Evolutionary conservation across 2,329 filamentous ascomycete species (phyloP).

Genomic region (Escovopsis weberi): DNA sequence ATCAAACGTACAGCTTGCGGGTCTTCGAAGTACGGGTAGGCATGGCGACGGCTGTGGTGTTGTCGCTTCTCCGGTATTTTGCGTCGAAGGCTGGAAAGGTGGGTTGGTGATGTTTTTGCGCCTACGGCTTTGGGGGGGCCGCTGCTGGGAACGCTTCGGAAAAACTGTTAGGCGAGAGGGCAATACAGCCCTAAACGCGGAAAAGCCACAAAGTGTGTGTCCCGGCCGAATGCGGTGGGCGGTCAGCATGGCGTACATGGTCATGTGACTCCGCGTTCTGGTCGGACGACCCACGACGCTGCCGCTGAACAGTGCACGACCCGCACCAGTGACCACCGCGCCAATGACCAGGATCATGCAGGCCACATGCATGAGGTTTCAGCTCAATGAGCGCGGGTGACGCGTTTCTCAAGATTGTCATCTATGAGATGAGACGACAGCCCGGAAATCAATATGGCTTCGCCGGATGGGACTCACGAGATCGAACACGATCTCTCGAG

Average conservation of each 20-base stretch:
- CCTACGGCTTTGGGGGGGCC: conserved; percentile 13
- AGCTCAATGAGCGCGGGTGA: neutral
- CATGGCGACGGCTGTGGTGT: conserved; percentile 41
- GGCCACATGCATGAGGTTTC: neutral
- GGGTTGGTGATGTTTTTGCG: conserved; percentile 25
- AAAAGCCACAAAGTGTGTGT: conserved; percentile 8
- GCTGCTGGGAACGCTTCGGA: conserved; percentile 11
- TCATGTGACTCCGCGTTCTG: conserved; percentile 17
- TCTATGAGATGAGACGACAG: neutral
- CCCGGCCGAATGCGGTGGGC: neutral
- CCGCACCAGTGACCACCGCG: conserved; percentile 5
- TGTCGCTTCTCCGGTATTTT: conserved; percentile 28
- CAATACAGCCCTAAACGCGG: conserved; percentile 23
- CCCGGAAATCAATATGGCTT: conserved; percentile 3
- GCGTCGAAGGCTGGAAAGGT: conserved; percentile 19
- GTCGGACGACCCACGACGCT: too few relatives aligned
- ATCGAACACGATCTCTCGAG: conserved; percentile 13
- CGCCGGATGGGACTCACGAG: conserved; percentile 6
- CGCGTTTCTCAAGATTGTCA: neutral
- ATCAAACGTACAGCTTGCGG: conserved; percentile 56
- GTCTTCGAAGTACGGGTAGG: conserved; percentile 64
- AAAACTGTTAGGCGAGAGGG: conserved; percentile 27
- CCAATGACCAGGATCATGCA: conserved; percentile 6
- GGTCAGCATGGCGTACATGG: neutral
- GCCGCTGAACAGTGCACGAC: too few relatives aligned